Conservation (phyloP, 805 yeast genomes). For the Yarrowia keelungensis region DNA sequence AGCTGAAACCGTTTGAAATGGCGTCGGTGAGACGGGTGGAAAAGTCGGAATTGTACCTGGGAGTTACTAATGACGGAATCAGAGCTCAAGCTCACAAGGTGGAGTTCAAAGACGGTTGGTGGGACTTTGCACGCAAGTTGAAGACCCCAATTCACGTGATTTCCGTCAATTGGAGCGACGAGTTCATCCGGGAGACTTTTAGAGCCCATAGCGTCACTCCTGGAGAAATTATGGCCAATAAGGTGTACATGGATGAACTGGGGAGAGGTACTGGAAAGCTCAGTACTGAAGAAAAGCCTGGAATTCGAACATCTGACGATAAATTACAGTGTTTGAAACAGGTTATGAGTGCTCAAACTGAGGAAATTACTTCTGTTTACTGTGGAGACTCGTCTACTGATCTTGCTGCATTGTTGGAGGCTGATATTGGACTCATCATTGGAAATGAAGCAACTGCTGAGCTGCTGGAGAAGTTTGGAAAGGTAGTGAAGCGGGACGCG, state of each 20-base stretch:
- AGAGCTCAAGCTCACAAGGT: constrained; percentile 52
- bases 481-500: constrained; percentile 12
- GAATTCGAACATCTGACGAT: constrained; percentile 62
- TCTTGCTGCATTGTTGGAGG: constrained; percentile 57
- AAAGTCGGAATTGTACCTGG: constrained; percentile 53
- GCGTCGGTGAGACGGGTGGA: constrained; percentile 57
- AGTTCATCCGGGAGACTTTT: constrained; percentile 54
- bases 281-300: constrained; percentile 40
- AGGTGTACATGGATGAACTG: constrained; percentile 50
- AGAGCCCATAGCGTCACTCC: neutral
- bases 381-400: constrained; percentile 73
- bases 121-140: constrained; percentile 49
- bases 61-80: constrained; percentile 51
- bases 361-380: constrained; percentile 50
- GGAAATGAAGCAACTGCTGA: constrained; percentile 39
- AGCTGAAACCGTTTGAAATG: constrained; percentile 56
- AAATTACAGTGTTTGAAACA: constrained; percentile 51
- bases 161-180: constrained; percentile 69
- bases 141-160: constrained; percentile 55
- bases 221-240: constrained; percentile 57
- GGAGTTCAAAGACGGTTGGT: constrained; percentile 53
- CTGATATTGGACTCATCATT: constrained; percentile 58
- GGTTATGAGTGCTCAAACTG: constrained; percentile 40
- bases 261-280: constrained; percentile 48
- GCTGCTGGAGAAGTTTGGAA: constrained; percentile 10